A percentile compares a stretch with the other conserved stretches of the same genome.
phyloP scores from a whole-genome alignment of 2,329 filamentous ascomycete genomes.

The Colletotrichum spinosum region DNA sequence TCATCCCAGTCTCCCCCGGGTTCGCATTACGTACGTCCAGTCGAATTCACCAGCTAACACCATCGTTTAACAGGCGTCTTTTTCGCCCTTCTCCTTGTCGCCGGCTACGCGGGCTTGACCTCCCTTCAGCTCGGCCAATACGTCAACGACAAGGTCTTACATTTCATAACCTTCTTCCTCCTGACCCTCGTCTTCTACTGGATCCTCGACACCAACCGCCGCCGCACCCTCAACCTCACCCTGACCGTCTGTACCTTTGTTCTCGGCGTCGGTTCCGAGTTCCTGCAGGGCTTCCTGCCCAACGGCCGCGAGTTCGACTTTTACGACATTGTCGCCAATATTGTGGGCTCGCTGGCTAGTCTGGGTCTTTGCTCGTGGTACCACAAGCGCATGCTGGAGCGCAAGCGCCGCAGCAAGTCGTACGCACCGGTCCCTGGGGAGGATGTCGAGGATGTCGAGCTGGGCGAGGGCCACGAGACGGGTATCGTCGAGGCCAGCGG shows the following conservation, averaged over 20 bases:
- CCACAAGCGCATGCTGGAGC: constrained; percentile 93
- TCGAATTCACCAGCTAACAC: constrained; percentile 32
- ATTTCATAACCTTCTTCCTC: constrained; percentile 89
- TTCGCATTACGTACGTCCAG: constrained; percentile 1
- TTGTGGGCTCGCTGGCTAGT: constrained; percentile 79
- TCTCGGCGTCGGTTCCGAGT: constrained; percentile 79
- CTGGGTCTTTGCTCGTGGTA: constrained; percentile 88
- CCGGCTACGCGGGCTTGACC: constrained; percentile 85
- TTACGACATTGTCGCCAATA: constrained; percentile 89
- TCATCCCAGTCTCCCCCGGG: constrained; percentile 2
- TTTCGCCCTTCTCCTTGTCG: constrained; percentile 76
- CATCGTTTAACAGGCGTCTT: constrained; percentile 69
- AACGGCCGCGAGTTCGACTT: constrained; percentile 80
- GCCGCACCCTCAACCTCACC: constrained; percentile 86
- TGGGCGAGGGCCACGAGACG: constrained; percentile 78
- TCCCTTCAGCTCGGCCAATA: constrained; percentile 64
- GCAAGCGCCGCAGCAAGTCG: constrained; percentile 78
- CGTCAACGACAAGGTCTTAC: constrained; percentile 91
- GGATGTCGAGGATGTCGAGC: constrained; percentile 77
- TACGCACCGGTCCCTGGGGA: constrained; percentile 78
- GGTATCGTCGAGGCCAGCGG: constrained; percentile 60
- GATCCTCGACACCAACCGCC: constrained; percentile 91
- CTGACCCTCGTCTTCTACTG: constrained; percentile 94
- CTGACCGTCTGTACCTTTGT: constrained; percentile 80
- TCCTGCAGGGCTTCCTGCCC: constrained; percentile 80